These are phyloP conservation scores for Ogataea glucozyma DNA, from an alignment of 805 yeast genomes.

Conservation along the genomic window DNA sequence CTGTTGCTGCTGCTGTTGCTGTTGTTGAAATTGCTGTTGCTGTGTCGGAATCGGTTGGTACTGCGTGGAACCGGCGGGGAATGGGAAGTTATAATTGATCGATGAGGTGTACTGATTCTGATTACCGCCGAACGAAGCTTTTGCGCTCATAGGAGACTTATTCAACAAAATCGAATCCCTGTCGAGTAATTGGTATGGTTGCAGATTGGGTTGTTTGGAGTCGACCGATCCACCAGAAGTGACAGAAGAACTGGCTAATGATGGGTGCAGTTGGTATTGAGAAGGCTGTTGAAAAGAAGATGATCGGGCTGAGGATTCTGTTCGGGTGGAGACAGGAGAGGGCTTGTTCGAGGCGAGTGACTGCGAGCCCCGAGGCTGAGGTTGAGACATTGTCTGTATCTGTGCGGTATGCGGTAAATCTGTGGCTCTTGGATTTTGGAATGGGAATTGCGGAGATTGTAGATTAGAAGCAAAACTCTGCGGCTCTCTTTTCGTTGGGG, in stretches of 20 bases:
- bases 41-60: background rate
- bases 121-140: background rate
- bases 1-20: slow-evolving; percentile 18
- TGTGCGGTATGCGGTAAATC: too few relatives aligned
- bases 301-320: slow-evolving; percentile 7
- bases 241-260: background rate
- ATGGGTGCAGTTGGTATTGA: background rate
- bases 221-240: background rate
- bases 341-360: slow-evolving; percentile 3
- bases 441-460: too few relatives aligned
- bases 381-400: too few relatives aligned
- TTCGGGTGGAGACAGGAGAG: slow-evolving; percentile 7
- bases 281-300: background rate
- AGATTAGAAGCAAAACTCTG: too few relatives aligned
- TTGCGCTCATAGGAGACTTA: background rate
- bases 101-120: slow-evolving; percentile 2
- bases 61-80: slow-evolving; percentile 9
- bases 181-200: background rate
- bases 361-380: slow-evolving; percentile 1
- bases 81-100: background rate
- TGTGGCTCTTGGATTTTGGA: too few relatives aligned
- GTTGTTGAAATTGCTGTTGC: slow-evolving; percentile 17
- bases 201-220: background rate
- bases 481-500: too few relatives aligned
- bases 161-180: slow-evolving; percentile 1